A percentile compares a stretch with the other conserved stretches of the same genome.
These are phyloP conservation scores for Botrytis paeoniae DNA, from an alignment of 2,329 filamentous ascomycete species.

Conservation along the genomic window DNA sequence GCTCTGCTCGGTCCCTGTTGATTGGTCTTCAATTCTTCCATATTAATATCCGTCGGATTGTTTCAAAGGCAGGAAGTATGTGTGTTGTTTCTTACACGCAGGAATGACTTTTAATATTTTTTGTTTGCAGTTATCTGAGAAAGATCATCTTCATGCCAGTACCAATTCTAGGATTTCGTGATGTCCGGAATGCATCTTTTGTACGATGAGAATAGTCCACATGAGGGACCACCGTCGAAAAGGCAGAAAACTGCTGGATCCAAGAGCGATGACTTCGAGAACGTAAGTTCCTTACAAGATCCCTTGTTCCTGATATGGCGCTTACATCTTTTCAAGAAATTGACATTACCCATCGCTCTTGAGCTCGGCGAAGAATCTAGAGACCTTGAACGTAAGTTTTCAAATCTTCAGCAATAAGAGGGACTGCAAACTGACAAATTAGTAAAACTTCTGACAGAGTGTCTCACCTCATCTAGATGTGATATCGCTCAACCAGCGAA, in stretches of 20 bases:
- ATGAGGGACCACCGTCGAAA: background rate
- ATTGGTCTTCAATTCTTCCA: background rate
- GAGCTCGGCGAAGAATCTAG: background rate
- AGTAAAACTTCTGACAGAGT: constrained; percentile 7
- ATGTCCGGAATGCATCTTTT: background rate
- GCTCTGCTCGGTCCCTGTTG: background rate
- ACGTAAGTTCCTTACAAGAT: background rate
- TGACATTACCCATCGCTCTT: background rate
- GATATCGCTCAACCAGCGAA: constrained; percentile 1
- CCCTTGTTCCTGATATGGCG: fast-evolving
- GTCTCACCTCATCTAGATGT: background rate
- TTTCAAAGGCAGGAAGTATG: background rate
- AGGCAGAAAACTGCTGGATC: background rate
- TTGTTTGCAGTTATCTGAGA: background rate
- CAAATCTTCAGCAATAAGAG: too few species aligned
- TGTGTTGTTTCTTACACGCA: too few species aligned
- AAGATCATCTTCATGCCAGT: background rate
- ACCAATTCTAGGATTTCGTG: too few species aligned
- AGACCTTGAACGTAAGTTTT: background rate
- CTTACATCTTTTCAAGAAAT: background rate
- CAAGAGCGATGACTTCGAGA: background rate
- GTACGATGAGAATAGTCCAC: background rate
- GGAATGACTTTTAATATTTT: background rate
- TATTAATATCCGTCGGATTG: background rate
- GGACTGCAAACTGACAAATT: background rate